Evolutionary conservation across 768 basidiomycete species (phyloP), one percentile per base, ranked within the genome.

Genomic region (Podaxis sp.): DNA sequence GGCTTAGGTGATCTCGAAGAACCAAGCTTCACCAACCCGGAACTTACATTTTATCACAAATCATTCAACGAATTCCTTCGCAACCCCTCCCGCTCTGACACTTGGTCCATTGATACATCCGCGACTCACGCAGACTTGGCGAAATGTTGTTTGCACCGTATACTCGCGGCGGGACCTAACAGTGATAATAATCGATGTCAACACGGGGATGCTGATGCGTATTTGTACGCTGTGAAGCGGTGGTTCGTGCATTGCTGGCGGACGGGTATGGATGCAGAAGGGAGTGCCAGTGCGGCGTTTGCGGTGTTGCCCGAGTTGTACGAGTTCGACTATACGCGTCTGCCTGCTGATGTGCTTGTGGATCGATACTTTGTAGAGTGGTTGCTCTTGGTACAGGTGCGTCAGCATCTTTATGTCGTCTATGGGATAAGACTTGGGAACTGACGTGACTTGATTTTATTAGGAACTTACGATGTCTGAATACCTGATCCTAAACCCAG

Each of bases 201-300:
- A 57, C 19, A 40, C 12, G 12, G 39, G 12, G 12, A 40, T 8
- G 2, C 11, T 3, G 28, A 12, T 22, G 28, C 13, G 17, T 33
- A 48, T 28, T 3, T 26, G 1, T 59, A 59, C 11, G 57, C 57
- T 13, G 30, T 28, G n/a, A n/a, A 51, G 48, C 26, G 30, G 26
- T 59, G 57, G 57, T 59, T 59, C 26, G 22, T 49, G n/a, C 57
- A 59, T 38, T 59, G 57, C 19, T 59, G 57, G 57, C 11, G 57
- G 57, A 59, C 57, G 8, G 57, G 46, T 51, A 48, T 38, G 26
- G 46, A 38, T 36, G 9, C 44, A 9, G 38, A 56, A 1, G 24
- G 19, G 8, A 24, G 13, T 56, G 39, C 22, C 12, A 46, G 49
- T 36, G 30, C 30, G 9, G 57, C 57, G 40, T 36, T 51, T 36